These are phyloP conservation scores for Paraphoma sp. DNA, from an alignment of 2,329 filamentous ascomycete genomes.

Conservation along the genomic window DNA sequence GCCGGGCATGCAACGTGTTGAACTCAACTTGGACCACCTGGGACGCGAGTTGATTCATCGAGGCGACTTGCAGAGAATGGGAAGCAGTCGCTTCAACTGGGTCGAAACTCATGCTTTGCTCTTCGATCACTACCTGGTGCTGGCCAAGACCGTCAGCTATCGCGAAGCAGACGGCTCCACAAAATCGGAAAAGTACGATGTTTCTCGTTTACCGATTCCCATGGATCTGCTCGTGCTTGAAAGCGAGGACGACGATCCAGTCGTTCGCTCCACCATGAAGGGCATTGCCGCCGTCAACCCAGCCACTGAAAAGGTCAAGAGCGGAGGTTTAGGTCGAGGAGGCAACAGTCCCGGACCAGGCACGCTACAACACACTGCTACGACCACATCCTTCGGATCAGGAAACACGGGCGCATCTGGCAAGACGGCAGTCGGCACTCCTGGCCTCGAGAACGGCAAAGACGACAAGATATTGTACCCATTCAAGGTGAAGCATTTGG, in stretches of 20 bases:
- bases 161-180: constrained; percentile 73
- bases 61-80: constrained; percentile 87
- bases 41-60: constrained; percentile 87
- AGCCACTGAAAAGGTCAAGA: constrained; percentile 42
- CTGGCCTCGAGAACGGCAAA: constrained; percentile 61
- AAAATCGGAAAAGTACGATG: constrained; percentile 85
- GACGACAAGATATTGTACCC: constrained; percentile 86
- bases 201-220: constrained; percentile 92
- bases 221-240: constrained; percentile 96
- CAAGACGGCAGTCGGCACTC: constrained; percentile 56
- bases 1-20: constrained; percentile 82
- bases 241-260: constrained; percentile 88
- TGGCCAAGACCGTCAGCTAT: constrained; percentile 78
- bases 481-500: constrained; percentile 94
- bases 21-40: constrained; percentile 91
- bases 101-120: constrained; percentile 92
- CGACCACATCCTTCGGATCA: constrained; percentile 64
- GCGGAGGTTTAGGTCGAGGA: constrained; percentile 60
- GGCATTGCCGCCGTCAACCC: constrained; percentile 68
- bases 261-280: constrained; percentile 79
- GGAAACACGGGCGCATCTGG: constrained; percentile 59
- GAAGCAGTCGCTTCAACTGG: constrained; percentile 88
- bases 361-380: constrained; percentile 72
- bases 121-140: constrained; percentile 95
- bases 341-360: constrained; percentile 50